Conservation (phyloP, 352 stramenopile genomes). For the Elongisporangium prolatum region DNA sequence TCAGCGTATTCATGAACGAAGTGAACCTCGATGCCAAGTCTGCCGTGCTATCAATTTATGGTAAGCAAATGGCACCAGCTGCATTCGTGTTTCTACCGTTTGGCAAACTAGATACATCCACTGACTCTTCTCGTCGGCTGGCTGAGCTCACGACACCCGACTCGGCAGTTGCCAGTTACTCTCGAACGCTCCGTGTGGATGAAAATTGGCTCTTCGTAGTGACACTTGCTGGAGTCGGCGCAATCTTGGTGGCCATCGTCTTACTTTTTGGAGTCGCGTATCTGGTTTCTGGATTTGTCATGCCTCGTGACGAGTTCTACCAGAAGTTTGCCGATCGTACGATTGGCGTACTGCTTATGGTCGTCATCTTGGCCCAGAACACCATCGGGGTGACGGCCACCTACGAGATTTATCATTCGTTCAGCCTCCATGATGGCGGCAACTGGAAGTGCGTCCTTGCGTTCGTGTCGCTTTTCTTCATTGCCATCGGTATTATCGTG, state of each 20-base stretch:
- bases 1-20: slow-evolving; percentile 41
- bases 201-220: slow-evolving; percentile 55
- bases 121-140: slow-evolving; percentile 9
- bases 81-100: slow-evolving; percentile 50
- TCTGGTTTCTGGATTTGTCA: slow-evolving; percentile 25
- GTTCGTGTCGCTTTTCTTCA: slow-evolving; percentile 23
- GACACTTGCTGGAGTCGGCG: slow-evolving; percentile 39
- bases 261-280: slow-evolving; percentile 33
- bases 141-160: not conserved
- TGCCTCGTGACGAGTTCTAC: slow-evolving; percentile 38
- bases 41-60: slow-evolving; percentile 30
- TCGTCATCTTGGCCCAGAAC: slow-evolving; percentile 52
- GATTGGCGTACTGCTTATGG: slow-evolving; percentile 38
- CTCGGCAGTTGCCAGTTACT: slow-evolving; percentile 30
- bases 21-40: slow-evolving; percentile 42
- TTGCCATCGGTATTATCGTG: slow-evolving; percentile 44
- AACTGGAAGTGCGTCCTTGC: slow-evolving; percentile 37
- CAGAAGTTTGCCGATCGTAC: slow-evolving; percentile 50
- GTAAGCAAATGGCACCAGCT: slow-evolving; percentile 40
- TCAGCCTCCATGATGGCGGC: slow-evolving; percentile 18
- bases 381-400: slow-evolving; percentile 53
- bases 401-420: slow-evolving; percentile 51
- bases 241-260: slow-evolving; percentile 33
- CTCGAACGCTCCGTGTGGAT: slow-evolving; percentile 35
- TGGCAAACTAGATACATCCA: slow-evolving; percentile 21